These are phyloP conservation scores for Diutina scorzettiae DNA, from an alignment of 1,139 yeast species.

Conservation along the genomic window DNA sequence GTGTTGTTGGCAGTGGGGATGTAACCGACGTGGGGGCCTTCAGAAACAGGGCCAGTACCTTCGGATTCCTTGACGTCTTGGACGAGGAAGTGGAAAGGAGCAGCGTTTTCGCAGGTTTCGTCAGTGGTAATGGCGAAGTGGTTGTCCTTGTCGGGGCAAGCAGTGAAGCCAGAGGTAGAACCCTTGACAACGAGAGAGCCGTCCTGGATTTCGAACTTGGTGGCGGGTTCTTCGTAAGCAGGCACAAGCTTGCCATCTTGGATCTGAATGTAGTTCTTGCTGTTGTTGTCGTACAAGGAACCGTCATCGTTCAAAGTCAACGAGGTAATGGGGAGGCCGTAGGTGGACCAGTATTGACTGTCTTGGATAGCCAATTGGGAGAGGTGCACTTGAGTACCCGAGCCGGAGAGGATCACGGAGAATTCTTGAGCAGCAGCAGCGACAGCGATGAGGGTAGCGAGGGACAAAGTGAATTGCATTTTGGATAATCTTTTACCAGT, in stretches of 20 bases:
- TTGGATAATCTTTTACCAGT: too few species aligned
- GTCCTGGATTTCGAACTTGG: neutral
- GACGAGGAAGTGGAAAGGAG: neutral
- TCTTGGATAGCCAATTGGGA: neutral
- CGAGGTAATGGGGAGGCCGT: neutral
- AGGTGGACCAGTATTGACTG: neutral
- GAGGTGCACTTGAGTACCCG: neutral
- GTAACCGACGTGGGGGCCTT: neutral
- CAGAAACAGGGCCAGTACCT: neutral
- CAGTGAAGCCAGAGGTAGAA: neutral
- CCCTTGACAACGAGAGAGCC: neutral
- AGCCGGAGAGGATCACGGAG: neutral
- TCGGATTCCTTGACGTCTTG: neutral
- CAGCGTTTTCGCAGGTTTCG: neutral
- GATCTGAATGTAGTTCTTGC: neutral
- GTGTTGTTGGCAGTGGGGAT: neutral
- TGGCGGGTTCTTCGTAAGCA: neutral
- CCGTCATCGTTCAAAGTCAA: neutral
- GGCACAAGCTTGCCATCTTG: neutral
- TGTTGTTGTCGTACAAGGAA: neutral
- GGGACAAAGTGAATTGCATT: conserved; percentile 1
- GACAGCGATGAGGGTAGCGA: conserved; percentile 2
- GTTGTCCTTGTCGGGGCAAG: neutral
- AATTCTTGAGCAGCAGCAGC: conserved; percentile 1
- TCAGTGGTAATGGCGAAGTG: neutral